Conservation (phyloP, 2,329 filamentous ascomycete genomes). For the Rhytidhysteron rufulum region DNA sequence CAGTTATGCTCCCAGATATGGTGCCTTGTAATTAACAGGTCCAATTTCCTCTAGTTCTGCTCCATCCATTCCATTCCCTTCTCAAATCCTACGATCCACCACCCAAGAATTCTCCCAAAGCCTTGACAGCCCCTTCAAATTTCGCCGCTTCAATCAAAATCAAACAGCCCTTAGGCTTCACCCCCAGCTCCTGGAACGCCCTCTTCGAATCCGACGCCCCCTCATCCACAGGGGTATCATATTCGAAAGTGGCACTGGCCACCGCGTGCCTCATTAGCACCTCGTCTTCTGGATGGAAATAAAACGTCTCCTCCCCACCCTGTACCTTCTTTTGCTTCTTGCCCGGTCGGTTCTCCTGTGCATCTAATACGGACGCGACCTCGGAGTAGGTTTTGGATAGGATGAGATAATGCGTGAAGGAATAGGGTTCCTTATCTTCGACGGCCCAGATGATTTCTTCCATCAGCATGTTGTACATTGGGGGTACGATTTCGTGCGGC, state of each 20-base stretch:
- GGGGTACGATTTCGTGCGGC: slow-evolving; percentile 86
- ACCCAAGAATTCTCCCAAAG: slow-evolving; percentile 68
- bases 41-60: not conserved
- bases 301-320: slow-evolving; percentile 61
- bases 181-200: slow-evolving; percentile 89
- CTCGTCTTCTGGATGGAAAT: slow-evolving; percentile 97
- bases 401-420: slow-evolving; percentile 89
- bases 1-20: not conserved
- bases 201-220: slow-evolving; percentile 84
- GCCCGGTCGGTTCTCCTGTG: slow-evolving; percentile 37
- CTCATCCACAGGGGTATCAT: slow-evolving; percentile 73
- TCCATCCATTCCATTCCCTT: not conserved
- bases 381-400: slow-evolving; percentile 91
- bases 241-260: slow-evolving; percentile 68
- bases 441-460: slow-evolving; percentile 88
- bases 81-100: not conserved
- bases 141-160: slow-evolving; percentile 79
- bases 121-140: slow-evolving; percentile 72
- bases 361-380: slow-evolving; percentile 74
- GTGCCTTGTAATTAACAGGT: not conserved
- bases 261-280: slow-evolving; percentile 72
- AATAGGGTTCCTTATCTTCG: slow-evolving; percentile 86
- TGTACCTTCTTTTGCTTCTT: slow-evolving; percentile 41
- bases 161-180: slow-evolving; percentile 78
- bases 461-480: slow-evolving; percentile 89